These are phyloP conservation scores for Fraxinus velutina DNA, from an alignment of 305 asterid species.

Conservation along the genomic window DNA sequence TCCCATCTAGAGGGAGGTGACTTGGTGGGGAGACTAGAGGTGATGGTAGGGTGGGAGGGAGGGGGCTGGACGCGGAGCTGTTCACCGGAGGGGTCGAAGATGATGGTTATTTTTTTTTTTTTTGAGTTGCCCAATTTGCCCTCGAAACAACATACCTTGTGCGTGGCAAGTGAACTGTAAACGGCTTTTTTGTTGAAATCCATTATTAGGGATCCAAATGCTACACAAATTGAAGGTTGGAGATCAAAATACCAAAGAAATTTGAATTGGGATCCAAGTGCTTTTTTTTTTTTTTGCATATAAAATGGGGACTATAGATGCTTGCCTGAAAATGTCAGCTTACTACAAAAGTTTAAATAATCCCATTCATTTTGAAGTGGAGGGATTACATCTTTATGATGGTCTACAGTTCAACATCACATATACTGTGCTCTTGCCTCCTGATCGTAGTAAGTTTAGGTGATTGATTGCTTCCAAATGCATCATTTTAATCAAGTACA, in stretches of 20 bases:
- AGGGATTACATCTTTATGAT: neutral
- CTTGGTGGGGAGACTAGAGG: neutral
- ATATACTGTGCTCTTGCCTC: neutral
- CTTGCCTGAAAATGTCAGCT: neutral
- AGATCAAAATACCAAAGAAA: neutral
- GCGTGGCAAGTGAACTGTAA: neutral
- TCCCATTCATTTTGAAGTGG: neutral
- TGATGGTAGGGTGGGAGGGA: neutral
- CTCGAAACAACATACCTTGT: neutral
- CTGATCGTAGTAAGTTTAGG: constrained; percentile 10
- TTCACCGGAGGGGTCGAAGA: neutral
- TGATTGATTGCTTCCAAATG: neutral
- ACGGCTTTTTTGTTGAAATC: neutral
- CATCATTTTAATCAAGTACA: neutral
- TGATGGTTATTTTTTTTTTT: neutral
- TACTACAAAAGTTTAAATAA: neutral
- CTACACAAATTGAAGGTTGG: neutral
- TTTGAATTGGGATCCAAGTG: neutral
- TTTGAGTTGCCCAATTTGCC: neutral
- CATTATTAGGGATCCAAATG: neutral
- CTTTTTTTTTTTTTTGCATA: neutral
- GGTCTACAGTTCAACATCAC: neutral
- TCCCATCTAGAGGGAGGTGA: neutral
- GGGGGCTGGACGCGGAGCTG: neutral
- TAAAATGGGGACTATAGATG: neutral